Base-by-base conservation (phyloP, 345 rosid genomes). In the Acer campestre region DNA sequence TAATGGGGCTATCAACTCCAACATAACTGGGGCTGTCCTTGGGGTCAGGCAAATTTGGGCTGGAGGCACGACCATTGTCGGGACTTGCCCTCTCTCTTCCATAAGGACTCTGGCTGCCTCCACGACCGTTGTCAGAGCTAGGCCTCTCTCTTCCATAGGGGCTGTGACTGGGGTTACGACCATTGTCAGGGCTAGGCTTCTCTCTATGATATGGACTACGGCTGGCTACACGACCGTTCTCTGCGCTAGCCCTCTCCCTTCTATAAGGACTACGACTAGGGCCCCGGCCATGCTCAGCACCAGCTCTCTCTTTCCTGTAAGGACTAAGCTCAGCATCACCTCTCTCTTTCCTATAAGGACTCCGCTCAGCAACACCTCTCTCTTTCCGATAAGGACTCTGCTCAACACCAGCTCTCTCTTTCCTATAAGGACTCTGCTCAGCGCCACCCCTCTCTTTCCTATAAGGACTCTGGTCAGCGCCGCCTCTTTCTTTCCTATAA, bases 1-100 rank as follows among this genome's bases (percentile, higher is more conserved):
- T 71, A 44, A 73, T 67, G 10, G 94, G 95, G 84, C 95, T 94
- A 42, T 85, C 95, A 48, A 82, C 92, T 75, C 89, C 89, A 70
- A 78, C 91, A 27, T 86, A 86, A 67, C 63, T 69, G 49, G 88
- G 92, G 81, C 92, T 90, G 3, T 76, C 85, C 69, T 82, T 88
- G 42, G 82, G 80, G 73, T 82, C 85, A 71, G 86, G 84, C 66
- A 82, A 85, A 72, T 81, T 85, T 59, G 85, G 85, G 69, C 89
- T 84, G 38, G 86, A 79, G 74, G 79, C 86, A 25, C 79, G 85
- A 64, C 84, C 93, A 66, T 78, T 82, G 16, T 86, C 81, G 38
- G 81, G 77, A 17, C 76, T 73, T 27, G 68, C 49, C 77, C 77
- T 83, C 64, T 84, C 89, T 80, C 80, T 81, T 80, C 70, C 78